Base-by-base conservation (phyloP, 2,329 filamentous ascomycete genomes). In the Fusarium poae region DNA sequence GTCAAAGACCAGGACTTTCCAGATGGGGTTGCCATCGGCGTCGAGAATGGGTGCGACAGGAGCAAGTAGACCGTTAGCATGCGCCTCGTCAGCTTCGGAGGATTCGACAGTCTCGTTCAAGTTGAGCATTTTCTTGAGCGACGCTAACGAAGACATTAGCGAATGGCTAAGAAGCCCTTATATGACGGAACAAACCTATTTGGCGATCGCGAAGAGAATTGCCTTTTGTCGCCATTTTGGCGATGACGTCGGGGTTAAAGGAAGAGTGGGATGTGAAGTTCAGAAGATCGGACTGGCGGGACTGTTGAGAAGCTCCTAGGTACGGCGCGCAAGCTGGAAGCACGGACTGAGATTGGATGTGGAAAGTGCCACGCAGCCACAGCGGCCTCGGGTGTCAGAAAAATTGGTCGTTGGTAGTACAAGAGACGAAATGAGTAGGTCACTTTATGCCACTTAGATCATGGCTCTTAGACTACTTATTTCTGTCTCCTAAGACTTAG, bases 1-100 rank as follows among this genome's bases (percentile, higher is more conserved):
- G 80, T 99, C 97, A 77, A 99, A 98, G 12, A 99, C 93, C 53
- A 99, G 84, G 9, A 98, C 92, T 80, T 98, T 98, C 95, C 95
- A 98, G 82, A 97, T 94, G 1, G 95, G 94, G 75, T 97, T 93
- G 67, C 94, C 94, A 73, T 97, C 91, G 46, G 92, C 86, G 72
- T 94, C 94, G 65, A 97, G 83, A 54, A 97, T 92, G 18, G 93
- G 91, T n/a, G 90, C 90, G 37, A 90, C 87, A 23, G 91, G 88
- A 56, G 90, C 85, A 57, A 91, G 82, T 12, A 91, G 80, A 51
- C 89, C 90, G 75, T 90, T 90, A 57, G 87, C 83, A 45, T 87
- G 82, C 39, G 85, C 78, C 60, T 94, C 91, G 62, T 92, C 86
- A 50, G 86, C 82, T 58, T 88, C 84, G 71, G 86, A 85, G 61